Evolutionary conservation across 2,329 filamentous ascomycete species (phyloP).

Genomic region (Lachnellula suecica): DNA sequence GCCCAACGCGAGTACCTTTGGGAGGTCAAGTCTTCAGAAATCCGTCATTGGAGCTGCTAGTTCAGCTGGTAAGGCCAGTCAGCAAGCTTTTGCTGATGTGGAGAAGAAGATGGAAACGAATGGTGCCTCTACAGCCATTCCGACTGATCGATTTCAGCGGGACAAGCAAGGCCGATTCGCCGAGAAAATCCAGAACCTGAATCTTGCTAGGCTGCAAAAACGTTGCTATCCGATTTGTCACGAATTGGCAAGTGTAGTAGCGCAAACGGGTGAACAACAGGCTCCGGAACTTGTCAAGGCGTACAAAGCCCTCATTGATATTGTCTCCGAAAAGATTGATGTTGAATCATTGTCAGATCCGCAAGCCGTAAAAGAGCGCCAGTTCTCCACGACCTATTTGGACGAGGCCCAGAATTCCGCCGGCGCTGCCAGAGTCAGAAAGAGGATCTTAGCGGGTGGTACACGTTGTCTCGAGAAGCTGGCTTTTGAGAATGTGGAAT

Average conservation of each 20-base stretch:
- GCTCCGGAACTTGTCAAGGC: conserved; percentile 76
- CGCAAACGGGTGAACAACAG: conserved; percentile 67
- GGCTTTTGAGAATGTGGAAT: conserved; percentile 77
- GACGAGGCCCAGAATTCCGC: conserved; percentile 69
- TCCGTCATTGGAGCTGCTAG: conserved; percentile 85
- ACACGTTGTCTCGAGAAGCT: conserved; percentile 77
- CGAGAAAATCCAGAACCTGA: conserved; percentile 76
- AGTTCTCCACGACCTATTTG: conserved; percentile 75
- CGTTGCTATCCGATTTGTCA: conserved; percentile 71
- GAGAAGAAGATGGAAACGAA: conserved; percentile 54
- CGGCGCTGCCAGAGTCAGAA: conserved; percentile 67
- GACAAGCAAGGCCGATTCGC: conserved; percentile 84
- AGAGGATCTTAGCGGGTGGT: conserved; percentile 77
- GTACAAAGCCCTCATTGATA: conserved; percentile 77
- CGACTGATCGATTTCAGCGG: conserved; percentile 73
- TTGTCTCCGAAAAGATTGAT: conserved; percentile 70
- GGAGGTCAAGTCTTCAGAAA: conserved; percentile 70
- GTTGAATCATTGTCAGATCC: conserved; percentile 58
- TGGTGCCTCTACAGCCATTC: conserved; percentile 46
- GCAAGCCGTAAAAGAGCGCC: conserved; percentile 70
- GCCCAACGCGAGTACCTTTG: conserved; percentile 57
- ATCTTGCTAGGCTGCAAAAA: conserved; percentile 66
- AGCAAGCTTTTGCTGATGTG: conserved; percentile 68
- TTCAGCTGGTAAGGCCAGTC: conserved; percentile 55
- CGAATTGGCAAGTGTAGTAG: conserved; percentile 74